Evolutionary conservation across 306 rosid genomes (phyloP).

Genomic region (Glycyrrhiza uralensis): DNA sequence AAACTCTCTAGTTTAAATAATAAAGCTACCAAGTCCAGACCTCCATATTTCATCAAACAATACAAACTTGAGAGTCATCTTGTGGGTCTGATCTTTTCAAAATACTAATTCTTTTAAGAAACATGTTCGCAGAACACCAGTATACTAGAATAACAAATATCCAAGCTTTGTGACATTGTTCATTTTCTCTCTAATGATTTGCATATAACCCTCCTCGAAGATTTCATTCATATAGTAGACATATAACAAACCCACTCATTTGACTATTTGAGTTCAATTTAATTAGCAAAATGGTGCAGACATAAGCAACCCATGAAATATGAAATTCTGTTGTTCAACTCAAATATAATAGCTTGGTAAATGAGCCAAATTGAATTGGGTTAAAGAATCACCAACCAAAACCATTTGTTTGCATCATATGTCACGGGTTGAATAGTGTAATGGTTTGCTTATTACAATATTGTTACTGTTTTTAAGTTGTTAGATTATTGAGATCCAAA

Average conservation of each 20-base stretch:
- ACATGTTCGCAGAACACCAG: background rate
- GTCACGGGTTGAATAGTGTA: too few relatives aligned
- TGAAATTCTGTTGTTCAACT: background rate
- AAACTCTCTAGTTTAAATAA: background rate
- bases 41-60: background rate
- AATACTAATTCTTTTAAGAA: background rate
- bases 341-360: background rate
- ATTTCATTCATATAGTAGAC: too few relatives aligned
- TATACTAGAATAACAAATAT: background rate
- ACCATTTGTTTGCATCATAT: too few relatives aligned
- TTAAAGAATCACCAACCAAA: background rate
- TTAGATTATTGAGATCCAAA: too few relatives aligned
- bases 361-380: background rate
- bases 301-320: background rate
- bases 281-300: background rate
- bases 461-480: too few relatives aligned
- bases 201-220: too few relatives aligned
- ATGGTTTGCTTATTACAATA: too few relatives aligned
- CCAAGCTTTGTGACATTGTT: too few relatives aligned
- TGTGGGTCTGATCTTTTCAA: background rate
- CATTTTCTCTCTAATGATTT: too few relatives aligned
- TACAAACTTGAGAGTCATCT: background rate
- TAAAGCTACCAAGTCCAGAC: background rate
- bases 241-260: background rate
- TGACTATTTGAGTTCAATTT: background rate